Evolutionary conservation across 441 rosid genomes (phyloP), one percentile per base, ranked within the genome.

Genomic region (Croton laevigatus): DNA sequence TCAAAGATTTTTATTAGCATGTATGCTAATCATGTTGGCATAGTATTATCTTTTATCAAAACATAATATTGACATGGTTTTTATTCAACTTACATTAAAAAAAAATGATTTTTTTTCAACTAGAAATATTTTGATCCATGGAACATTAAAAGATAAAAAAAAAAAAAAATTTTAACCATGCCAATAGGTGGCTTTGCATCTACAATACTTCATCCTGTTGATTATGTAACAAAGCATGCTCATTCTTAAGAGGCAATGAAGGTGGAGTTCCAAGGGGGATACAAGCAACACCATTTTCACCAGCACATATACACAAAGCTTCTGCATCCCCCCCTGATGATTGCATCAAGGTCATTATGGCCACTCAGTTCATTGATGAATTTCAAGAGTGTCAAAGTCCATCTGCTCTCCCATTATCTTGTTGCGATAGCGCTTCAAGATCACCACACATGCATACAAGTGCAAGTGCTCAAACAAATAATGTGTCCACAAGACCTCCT

Each of bases 251-350:
- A 13, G 97, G 94, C 81, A 96, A 75, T 0, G 97, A 90, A 59
- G 98, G 97, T 8, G 97, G 97, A 38, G 98, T 91, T 67, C 97
- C 99, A 13, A 96, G 98, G 16, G 98, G 98, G 73, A 91, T 91
- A 82, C 79, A 72, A 60, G 98, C 96, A 19, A 90, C 89, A 44
- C 99, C 99, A 46, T 88, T 84, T 75, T 96, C 97, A 16, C 98
- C 99, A 3, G 98, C 98, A 80, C 89, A 86, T 59, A 91, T 84
- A 82, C 98, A 96, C 75, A 93, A 80, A 37, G 93, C 99, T 84
- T 96, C 99, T 0, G 98, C 97, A 65, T 93, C 98, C 85, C n/a
- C n/a, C n/a, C n/a, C 94, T 91, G 52, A 90, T 77, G 69, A 83
- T 71, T 17, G 88, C 73, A 64, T 93, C 91, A 16, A 91, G 88